Base-by-base conservation (phyloP, 768 basidiomycete genomes). In the Auricularia sp. region DNA sequence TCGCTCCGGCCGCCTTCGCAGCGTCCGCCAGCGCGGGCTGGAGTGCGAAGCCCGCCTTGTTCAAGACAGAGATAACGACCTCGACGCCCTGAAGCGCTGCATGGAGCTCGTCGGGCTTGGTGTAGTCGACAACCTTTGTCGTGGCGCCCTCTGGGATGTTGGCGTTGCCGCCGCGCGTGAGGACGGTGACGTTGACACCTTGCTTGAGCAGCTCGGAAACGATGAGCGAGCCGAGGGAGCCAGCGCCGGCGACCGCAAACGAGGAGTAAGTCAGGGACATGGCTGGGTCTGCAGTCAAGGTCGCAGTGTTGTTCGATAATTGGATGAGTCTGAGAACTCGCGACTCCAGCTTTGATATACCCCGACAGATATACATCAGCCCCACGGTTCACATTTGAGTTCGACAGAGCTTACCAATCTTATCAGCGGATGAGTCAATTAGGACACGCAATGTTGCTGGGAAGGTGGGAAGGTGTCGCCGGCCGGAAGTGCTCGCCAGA, bases 1-100 rank as follows among this genome's bases (percentile, higher is more conserved):
- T 66, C 33, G 73, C 74, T 23, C 73, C 70, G 0, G 66, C 73
- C 39, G 62, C 62, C 66, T 71, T 73, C 1, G 69, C 67, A 0
- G 70, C 72, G 0, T 66, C 47, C 1, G 69, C 68, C 10, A 73
- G 65, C 1, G 34, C 23, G 3, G 11, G 34, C 64, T 73, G 73
- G 18, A 51, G 63, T 11, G 14, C 64, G 18, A 29, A 29, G 18
- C 29, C 56, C 6, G 29, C 56, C 18, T 10, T 35, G 14, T 29
- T 8, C 11, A 59, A 8, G 21, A 18, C 56, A 7, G 56, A 59
- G 21, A 59, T 18, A 18, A 59, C 56, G 56, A 59, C 56, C 7
- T 29, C 29, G 18, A 59, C 29, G 56, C 56, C 56, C 34, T 33
- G 23, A 10, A 59, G 56, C 34, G 56, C 56, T 4, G 56, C 18